A percentile compares a stretch with the other conserved stretches of the same genome.
phyloP scores from a whole-genome alignment of 257 asterid species.

The Scutellaria galericulata region DNA sequence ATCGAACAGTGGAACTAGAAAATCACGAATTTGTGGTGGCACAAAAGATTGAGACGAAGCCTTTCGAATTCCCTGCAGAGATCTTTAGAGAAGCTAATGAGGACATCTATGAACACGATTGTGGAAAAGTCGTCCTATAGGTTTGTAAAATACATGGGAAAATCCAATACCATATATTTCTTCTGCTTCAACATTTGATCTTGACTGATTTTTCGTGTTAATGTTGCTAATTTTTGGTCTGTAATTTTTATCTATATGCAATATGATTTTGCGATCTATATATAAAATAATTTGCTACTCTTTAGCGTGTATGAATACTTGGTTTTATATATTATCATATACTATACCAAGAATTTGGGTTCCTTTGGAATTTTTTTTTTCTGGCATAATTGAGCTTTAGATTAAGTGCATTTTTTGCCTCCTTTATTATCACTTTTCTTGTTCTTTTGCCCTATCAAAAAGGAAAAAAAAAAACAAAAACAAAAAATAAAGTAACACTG shows the following conservation, averaged over 20 bases:
- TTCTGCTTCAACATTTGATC: neutral
- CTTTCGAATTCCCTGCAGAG: neutral
- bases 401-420: too few relatives aligned
- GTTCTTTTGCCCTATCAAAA: too few relatives aligned
- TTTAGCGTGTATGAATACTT: too few relatives aligned
- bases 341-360: too few relatives aligned
- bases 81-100: conserved; percentile 19
- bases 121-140: conserved; percentile 3
- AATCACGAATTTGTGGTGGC: conserved; percentile 30
- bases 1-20: conserved; percentile 23
- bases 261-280: too few relatives aligned
- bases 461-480: too few relatives aligned
- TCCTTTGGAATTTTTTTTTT: conserved; percentile 9
- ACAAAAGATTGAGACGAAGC: conserved; percentile 17
- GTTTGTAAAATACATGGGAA: conserved; percentile 6
- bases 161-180: neutral
- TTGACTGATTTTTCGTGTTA: neutral
- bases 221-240: too few relatives aligned
- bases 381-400: neutral
- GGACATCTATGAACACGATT: neutral
- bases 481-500: too few relatives aligned
- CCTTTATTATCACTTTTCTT: too few relatives aligned
- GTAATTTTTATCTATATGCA: too few relatives aligned
- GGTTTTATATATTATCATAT: too few relatives aligned
- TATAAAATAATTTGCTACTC: too few relatives aligned